Conservation (phyloP, 768 basidiomycete genomes). For the Xerocomellus chrysenteron region DNA sequence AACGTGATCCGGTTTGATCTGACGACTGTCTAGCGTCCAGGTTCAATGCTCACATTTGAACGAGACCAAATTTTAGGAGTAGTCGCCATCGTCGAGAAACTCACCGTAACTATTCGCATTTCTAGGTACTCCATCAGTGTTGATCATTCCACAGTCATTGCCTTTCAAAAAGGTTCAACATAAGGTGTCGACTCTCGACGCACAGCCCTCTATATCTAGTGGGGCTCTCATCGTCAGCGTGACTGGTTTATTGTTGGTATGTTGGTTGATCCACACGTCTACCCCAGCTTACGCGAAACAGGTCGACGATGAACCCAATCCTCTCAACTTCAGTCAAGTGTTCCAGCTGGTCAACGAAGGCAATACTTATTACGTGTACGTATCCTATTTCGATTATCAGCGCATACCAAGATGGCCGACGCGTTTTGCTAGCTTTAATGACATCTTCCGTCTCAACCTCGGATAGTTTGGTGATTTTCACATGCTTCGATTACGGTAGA, state of each 20-base stretch:
- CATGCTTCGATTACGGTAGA: neutral
- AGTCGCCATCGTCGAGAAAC: conserved; percentile 62
- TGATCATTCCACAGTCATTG: conserved; percentile 47
- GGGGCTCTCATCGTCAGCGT: conserved; percentile 75
- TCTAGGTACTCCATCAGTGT: neutral
- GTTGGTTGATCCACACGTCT: conserved; percentile 21
- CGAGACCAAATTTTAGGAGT: conserved; percentile 55
- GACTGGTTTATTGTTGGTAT: conserved; percentile 76
- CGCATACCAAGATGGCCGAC: conserved; percentile 8
- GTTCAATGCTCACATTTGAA: conserved; percentile 89
- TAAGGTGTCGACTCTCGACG: conserved; percentile 79
- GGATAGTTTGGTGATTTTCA: conserved; percentile 33
- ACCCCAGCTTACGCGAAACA: conserved; percentile 28
- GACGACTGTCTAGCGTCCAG: conserved; percentile 52
- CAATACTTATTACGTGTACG: conserved; percentile 81
- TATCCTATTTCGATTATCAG: conserved; percentile 10
- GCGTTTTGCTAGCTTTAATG: conserved; percentile 60
- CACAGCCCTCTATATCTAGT: conserved; percentile 72
- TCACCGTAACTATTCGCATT: conserved; percentile 48
- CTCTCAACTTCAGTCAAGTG: conserved; percentile 88
- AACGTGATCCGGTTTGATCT: conserved; percentile 31
- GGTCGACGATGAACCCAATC: conserved; percentile 79
- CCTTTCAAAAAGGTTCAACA: conserved; percentile 84
- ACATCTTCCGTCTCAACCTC: conserved; percentile 90
- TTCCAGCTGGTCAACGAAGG: conserved; percentile 89